Evolutionary conservation across 441 rosid species (phyloP), one percentile per base, ranked within the genome.

Genomic region (Sinapis alba): DNA sequence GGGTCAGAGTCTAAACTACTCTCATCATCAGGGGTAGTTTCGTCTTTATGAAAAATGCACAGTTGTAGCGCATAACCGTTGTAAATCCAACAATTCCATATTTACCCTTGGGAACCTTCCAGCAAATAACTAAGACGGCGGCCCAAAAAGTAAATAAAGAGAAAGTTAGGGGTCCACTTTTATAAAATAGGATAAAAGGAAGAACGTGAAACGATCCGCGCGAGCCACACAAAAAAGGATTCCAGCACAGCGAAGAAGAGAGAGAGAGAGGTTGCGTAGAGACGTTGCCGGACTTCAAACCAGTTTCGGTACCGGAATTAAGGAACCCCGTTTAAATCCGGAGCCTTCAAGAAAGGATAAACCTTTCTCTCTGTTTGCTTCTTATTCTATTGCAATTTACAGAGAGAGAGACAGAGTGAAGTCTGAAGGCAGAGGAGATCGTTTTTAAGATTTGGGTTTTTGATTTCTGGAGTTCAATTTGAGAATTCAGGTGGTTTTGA

Each of bases 221-320:
- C 80, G 68, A 74, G 76, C 77, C 83, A 74, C 76, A 68, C 32
- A 66, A 78, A 79, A 62, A 76, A 69, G 79, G 82, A 81, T 76
- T 71, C 72, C 74, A 77, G 68, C 69, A 74, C 57, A 69, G 62
- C 62, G 82, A 47, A 71, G 61, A 71, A 71, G 75, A 68, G 53
- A 68, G 47, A 70, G 45, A 57, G 72, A 67, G 50, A 19, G 69
- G 73, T 81, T 80, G 87, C 82, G 83, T 86, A 50, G 83, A 86
- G 89, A 84, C 89, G 93, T 90, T 88, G 82, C 74, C 93, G 98
- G 98, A 90, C 86, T 86, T 80, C 75, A 94, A 93, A 82, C 45
- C 74, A 63, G 73, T 80, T 81, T 68, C 84, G 62, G 60, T 72
- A 89, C 87, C 94, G 92, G 94, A 88, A 79, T 88, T 93, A 72